Conservation (phyloP, 768 basidiomycete species). For the Hericium alpestre region DNA sequence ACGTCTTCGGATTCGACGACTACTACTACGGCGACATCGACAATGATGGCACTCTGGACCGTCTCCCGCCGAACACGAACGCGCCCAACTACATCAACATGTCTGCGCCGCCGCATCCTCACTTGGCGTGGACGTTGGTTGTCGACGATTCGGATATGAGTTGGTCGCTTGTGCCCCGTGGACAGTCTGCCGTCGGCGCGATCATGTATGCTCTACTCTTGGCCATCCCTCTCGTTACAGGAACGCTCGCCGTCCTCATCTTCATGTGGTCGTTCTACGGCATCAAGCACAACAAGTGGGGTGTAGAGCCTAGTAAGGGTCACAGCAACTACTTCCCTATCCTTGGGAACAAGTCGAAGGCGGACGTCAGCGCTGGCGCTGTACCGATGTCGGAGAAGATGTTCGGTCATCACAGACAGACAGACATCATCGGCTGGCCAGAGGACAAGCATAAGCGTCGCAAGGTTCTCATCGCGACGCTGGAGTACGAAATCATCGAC, state of each 20-base stretch:
- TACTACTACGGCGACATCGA: constrained; percentile 91
- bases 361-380: constrained; percentile 56
- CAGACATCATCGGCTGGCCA: constrained; percentile 92
- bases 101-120: constrained; percentile 80
- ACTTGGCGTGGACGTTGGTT: constrained; percentile 77
- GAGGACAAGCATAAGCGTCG: constrained; percentile 86
- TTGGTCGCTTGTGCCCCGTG: constrained; percentile 77
- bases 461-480: constrained; percentile 82
- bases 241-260: constrained; percentile 65
- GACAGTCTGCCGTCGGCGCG: constrained; percentile 68
- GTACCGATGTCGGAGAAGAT: constrained; percentile 60
- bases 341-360: constrained; percentile 60
- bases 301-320: constrained; percentile 63
- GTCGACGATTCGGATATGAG: constrained; percentile 68
- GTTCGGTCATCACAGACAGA: constrained; percentile 39
- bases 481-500: constrained; percentile 94
- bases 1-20: constrained; percentile 84
- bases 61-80: constrained; percentile 78
- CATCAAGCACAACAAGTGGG: constrained; percentile 88
- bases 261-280: constrained; percentile 98
- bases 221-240: constrained; percentile 77
- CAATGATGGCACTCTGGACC: constrained; percentile 79
- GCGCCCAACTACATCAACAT: constrained; percentile 87
- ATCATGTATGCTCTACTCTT: constrained; percentile 82
- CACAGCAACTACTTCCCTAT: constrained; percentile 83